A percentile compares a stretch with the other conserved stretches of the same genome.
Conservation (phyloP, 2,329 filamentous ascomycete species). For the Stylonectria norvegica region DNA sequence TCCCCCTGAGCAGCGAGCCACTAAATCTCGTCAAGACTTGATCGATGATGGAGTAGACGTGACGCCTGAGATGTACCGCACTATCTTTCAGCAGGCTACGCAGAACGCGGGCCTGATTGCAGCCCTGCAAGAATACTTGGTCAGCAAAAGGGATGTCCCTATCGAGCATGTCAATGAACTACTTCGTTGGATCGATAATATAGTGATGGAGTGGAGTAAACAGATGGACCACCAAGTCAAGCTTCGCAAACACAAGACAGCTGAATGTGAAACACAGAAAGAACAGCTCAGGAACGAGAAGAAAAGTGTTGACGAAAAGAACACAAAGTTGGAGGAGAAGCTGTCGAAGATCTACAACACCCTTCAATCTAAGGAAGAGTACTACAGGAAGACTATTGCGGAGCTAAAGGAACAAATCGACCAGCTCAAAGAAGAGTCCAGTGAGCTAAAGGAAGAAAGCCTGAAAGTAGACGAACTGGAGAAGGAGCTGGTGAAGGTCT, state of each 20-base stretch:
- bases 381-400: background rate
- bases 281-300: background rate
- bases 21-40: conserved; percentile 9
- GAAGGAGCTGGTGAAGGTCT: too few relatives aligned
- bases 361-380: too few relatives aligned
- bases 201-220: conserved; percentile 11
- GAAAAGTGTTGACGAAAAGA: background rate
- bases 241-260: too few relatives aligned
- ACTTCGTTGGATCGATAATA: conserved; percentile 6
- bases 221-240: too few relatives aligned
- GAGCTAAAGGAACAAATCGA: background rate
- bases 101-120: conserved; percentile 9
- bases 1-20: conserved; percentile 11
- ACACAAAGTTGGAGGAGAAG: too few relatives aligned
- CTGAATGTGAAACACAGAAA: background rate
- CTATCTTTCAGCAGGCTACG: conserved; percentile 9
- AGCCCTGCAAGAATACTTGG: conserved; percentile 12
- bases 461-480: too few relatives aligned
- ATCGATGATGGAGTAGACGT: conserved; percentile 4
- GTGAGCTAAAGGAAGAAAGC: too few relatives aligned
- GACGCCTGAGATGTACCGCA: conserved; percentile 2
- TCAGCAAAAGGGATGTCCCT: conserved; percentile 3
- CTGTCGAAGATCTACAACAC: too few relatives aligned
- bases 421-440: background rate
- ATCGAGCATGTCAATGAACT: conserved; percentile 13